phyloP scores from a whole-genome alignment of 768 basidiomycete genomes.

The Pholiota microspora region DNA sequence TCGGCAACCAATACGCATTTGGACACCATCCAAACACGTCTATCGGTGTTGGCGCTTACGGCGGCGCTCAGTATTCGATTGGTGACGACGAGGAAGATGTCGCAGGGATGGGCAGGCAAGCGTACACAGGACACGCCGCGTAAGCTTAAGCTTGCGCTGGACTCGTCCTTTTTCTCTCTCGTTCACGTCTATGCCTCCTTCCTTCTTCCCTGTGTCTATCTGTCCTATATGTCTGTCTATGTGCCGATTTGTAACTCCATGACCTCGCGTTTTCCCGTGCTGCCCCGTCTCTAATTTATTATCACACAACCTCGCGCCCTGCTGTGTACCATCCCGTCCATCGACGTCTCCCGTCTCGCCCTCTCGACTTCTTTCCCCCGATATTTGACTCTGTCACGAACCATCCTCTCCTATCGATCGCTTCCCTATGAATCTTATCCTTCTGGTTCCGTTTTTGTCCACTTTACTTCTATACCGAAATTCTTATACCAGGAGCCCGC shows the following conservation, averaged over 20 bases:
- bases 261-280: background rate
- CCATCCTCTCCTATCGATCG: too few relatives aligned
- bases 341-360: too few relatives aligned
- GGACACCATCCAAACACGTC: slow-evolving; percentile 20
- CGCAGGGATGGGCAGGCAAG: too few relatives aligned
- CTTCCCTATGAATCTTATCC: too few relatives aligned
- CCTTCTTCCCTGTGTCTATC: background rate
- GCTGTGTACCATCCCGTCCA: background rate
- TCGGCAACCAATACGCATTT: slow-evolving; percentile 12
- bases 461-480: too few relatives aligned
- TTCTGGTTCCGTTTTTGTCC: too few relatives aligned
- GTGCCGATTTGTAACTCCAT: background rate
- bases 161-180: background rate
- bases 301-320: background rate
- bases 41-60: slow-evolving; percentile 22
- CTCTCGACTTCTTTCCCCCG: background rate
- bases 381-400: background rate
- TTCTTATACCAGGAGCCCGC: too few relatives aligned
- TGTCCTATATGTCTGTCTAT: background rate
- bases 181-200: background rate
- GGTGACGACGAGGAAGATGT: slow-evolving; percentile 29
- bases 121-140: slow-evolving; percentile 2
- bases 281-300: background rate
- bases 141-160: background rate
- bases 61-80: slow-evolving; percentile 29